Conservation (phyloP, 106 monocot species). For the Platanthera guangdongensis region DNA sequence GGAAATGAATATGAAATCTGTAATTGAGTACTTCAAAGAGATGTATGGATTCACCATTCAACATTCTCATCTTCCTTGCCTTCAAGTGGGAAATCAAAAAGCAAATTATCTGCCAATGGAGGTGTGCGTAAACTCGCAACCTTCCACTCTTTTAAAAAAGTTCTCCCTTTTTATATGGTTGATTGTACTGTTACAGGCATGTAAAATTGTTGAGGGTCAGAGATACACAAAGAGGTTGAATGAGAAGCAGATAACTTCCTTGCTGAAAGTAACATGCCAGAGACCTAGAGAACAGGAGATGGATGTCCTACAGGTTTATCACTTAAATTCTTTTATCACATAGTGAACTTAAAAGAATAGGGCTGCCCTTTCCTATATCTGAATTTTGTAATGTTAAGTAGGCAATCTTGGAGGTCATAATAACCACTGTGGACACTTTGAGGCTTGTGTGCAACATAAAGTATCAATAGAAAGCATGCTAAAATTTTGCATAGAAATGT, state of each 20-base stretch:
- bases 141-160: neutral
- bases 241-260: slow-evolving; percentile 84
- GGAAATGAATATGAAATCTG: slow-evolving; percentile 95
- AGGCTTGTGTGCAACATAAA: neutral
- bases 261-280: slow-evolving; percentile 88
- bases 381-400: neutral
- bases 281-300: slow-evolving; percentile 81
- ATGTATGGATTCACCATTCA: slow-evolving; percentile 85
- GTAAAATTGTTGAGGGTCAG: slow-evolving; percentile 88
- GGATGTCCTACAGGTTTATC: slow-evolving; percentile 64
- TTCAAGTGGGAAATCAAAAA: slow-evolving; percentile 86
- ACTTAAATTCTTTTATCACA: neutral
- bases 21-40: slow-evolving; percentile 92
- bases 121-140: slow-evolving; percentile 20
- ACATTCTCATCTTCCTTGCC: slow-evolving; percentile 75
- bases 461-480: neutral
- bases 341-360: neutral
- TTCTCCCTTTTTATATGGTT: neutral
- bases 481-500: neutral
- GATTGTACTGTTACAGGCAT: slow-evolving; percentile 37
- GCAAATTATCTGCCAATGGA: slow-evolving; percentile 93
- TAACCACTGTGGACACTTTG: neutral
- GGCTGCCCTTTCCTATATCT: neutral
- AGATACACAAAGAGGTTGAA: slow-evolving; percentile 86
- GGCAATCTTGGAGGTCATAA: neutral